Base-by-base conservation (phyloP, 768 basidiomycete species). In the Hygrophorus pudorinus region DNA sequence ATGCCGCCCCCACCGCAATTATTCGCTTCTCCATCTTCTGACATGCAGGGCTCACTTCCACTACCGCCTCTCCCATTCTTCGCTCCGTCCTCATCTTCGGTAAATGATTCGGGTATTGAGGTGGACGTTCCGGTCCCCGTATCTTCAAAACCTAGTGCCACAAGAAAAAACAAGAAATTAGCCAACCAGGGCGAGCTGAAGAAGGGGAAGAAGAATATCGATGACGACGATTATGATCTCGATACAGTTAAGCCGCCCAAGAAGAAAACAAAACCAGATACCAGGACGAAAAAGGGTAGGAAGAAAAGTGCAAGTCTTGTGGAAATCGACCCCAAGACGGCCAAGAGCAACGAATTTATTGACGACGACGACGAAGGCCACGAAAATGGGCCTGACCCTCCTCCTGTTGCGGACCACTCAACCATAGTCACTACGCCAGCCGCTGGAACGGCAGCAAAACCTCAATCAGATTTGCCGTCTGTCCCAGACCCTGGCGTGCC, bases 291-390 rank as follows among this genome's bases (percentile, higher is more conserved):
- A 48, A 56, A 48, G 16, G 51, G n/a, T n/a, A n/a, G 53, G 10
- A 53, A 47, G 45, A 34, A 48, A 31, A 42, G 47, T 21, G 45
- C 49, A 42, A 38, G 46, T 46, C 42, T 40, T 11, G 35, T 53
- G 32, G 51, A 48, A 18, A 56, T 56, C 30, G 56, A 58, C 43
- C 58, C 59, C 47, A 59, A 64, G 40, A 56, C 50, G 5, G 68
- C 65, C 61, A 69, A 67, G 50, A 72, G 70, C 50, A 55, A 59
- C n/a, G 71, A 71, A 50, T 65, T 67, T 42, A 63, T 72, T 29
- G 55, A 54, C 14, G 55, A 59, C 14, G 55, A 59, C 14, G 53
- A 65, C 7, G 62, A 67, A 37, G 59, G 61, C 24, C 51, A 52
- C 20, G 64, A 59, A 4, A 57, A 55, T 24, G 48, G 50, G 3